Percentiles rank a stretch among this genome's conserved stretches.
Conservation (phyloP, 2,329 filamentous ascomycete species). For the Septoria petroselini region DNA sequence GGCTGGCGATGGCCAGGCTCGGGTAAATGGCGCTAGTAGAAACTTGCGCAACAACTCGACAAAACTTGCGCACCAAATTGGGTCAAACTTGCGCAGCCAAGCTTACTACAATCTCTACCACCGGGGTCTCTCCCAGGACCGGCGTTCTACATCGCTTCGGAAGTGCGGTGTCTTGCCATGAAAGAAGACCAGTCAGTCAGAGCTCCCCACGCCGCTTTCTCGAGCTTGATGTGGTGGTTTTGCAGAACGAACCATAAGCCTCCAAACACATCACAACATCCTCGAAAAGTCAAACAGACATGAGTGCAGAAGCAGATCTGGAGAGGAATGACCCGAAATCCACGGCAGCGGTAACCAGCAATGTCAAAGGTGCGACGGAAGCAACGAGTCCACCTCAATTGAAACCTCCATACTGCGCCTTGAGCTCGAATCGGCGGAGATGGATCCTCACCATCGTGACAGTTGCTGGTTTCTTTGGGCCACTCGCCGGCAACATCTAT, state of each 20-base stretch:
- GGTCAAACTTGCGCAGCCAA: not conserved
- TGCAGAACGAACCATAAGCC: no score
- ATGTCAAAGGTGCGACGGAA: not conserved
- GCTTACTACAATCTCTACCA: not conserved
- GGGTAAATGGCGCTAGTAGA: not conserved
- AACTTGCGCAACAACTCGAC: not conserved
- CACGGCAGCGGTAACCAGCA: no score
- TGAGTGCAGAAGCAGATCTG: not conserved
- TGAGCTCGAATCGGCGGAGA: constrained; percentile 5
- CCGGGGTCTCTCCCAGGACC: not conserved
- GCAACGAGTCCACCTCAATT: not conserved
- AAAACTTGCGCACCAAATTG: not conserved
- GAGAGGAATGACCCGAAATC: no score
- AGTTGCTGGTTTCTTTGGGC: constrained; percentile 8
- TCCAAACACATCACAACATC: no score
- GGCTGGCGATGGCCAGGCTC: not conserved
- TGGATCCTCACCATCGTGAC: constrained; percentile 6
- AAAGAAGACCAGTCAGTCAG: not conserved
- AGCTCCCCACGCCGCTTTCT: not conserved
- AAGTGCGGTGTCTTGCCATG: not conserved
- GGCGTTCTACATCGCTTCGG: no score
- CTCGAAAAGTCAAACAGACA: no score
- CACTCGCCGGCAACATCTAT: constrained; percentile 11
- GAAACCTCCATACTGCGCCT: constrained; percentile 4
- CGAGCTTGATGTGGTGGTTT: no score